Evolutionary conservation across 305 asterid species (phyloP).

Genomic region (Coffea humblotiana): DNA sequence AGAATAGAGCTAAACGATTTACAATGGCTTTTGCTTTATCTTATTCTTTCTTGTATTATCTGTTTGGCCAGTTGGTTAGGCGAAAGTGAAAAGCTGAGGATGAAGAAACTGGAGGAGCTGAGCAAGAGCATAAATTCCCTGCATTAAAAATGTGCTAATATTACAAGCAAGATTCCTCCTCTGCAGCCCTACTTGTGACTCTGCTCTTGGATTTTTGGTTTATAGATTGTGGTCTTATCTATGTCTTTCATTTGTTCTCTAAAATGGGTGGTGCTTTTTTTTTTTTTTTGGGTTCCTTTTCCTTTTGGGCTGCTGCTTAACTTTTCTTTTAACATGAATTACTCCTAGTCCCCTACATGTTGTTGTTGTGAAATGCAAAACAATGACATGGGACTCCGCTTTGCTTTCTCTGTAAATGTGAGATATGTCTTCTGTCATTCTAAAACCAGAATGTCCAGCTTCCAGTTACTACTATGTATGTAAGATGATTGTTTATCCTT

Average conservation of each 20-base stretch:
- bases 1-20: neutral
- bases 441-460: neutral
- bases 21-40: neutral
- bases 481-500: neutral
- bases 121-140: constrained; percentile 66
- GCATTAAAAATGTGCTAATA: constrained; percentile 21
- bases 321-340: neutral
- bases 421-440: constrained; percentile 4
- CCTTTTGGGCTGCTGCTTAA: too few species aligned
- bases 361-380: constrained; percentile 6
- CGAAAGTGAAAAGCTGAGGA: constrained; percentile 76
- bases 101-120: constrained; percentile 78
- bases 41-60: neutral
- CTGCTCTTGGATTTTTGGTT: constrained; percentile 11
- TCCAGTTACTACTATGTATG: neutral
- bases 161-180: constrained; percentile 15
- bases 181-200: constrained; percentile 11
- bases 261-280: neutral
- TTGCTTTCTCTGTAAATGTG: constrained; percentile 1
- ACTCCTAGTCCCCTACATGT: neutral
- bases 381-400: constrained; percentile 5
- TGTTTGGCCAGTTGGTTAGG: constrained; percentile 55
- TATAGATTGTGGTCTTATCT: constrained; percentile 14
- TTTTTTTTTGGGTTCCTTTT: neutral
- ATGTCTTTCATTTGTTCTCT: constrained; percentile 8